Base-by-base conservation (phyloP, 306 rosid species). In the Dryas octopetala region DNA sequence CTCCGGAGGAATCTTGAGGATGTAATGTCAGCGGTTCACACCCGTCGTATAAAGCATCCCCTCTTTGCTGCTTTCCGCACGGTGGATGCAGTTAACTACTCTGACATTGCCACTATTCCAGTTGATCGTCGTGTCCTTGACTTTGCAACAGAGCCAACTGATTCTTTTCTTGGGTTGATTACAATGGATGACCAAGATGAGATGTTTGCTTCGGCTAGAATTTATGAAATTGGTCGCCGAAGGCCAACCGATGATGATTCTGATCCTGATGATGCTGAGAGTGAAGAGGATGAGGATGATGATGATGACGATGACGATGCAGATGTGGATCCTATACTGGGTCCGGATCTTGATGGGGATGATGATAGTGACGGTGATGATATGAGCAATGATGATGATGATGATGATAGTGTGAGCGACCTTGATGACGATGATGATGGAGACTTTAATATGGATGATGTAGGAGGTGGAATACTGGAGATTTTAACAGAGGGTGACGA, bases 71-170 rank as follows among this genome's bases (percentile, higher is more conserved):
- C 98, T 3, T 96, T 96, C 86, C 97, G 99, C 67, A 96, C 99
- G 8, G 92, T 96, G 74, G 99, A 96, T 62, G 98, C 99, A 9
- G 85, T 96, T 19, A 96, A 91, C 85, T 96, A 96, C 80, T 89
- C 96, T 1, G 99, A 96, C 75, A 89, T 96, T 69, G 98, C 99
- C 46, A 96, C 99, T 14, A 80, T 83, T 62, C 91, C 91, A 5
- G 84, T 96, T 23, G 99, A 96, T 79, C 99, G 99, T 59, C 89
- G 99, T 73, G 98, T 96, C 83, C 97, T 96, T 17, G 99, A 96
- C 76, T 96, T 96, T 80, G 89, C 99, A 41, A 76, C 94, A 3
- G 99, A 96, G 73, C 83, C 90, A 41, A 92, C 99, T 13, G 99
- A 96, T 83, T 92, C 99, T 26, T 92, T 88, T 78, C 91, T 96